Evolutionary conservation across 768 basidiomycete species (phyloP).

Genomic region (Boletus tylopilopsis): DNA sequence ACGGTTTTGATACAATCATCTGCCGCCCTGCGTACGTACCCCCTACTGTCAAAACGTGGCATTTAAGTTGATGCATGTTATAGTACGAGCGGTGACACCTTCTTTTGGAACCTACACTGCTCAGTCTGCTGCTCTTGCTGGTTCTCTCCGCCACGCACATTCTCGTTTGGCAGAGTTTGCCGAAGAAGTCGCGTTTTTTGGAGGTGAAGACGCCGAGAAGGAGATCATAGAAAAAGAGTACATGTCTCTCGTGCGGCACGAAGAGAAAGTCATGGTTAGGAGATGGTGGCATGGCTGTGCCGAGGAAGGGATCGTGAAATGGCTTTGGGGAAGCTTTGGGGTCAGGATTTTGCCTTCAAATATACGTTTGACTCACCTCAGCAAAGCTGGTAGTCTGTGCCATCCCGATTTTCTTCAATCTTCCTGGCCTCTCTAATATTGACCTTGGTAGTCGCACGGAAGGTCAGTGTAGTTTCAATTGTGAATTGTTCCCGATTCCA

Average conservation of each 20-base stretch:
- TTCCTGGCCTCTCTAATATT: slow-evolving; percentile 60
- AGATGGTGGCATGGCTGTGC: slow-evolving; percentile 88
- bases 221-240: slow-evolving; percentile 88
- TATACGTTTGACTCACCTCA: slow-evolving; percentile 7
- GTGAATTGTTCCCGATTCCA: neutral
- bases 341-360: slow-evolving; percentile 41
- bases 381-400: slow-evolving; percentile 78
- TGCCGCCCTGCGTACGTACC: slow-evolving; percentile 71
- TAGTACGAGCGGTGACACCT: slow-evolving; percentile 86
- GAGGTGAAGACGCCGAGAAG: slow-evolving; percentile 88
- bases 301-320: slow-evolving; percentile 96
- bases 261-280: slow-evolving; percentile 72
- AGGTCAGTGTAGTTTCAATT: slow-evolving; percentile 41
- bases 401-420: slow-evolving; percentile 87
- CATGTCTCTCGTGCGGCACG: slow-evolving; percentile 78
- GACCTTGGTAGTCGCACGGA: slow-evolving; percentile 90
- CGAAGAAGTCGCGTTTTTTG: slow-evolving; percentile 86
- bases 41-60: neutral
- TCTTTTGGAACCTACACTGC: slow-evolving; percentile 91
- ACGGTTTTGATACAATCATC: slow-evolving; percentile 83
- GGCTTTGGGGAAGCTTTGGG: slow-evolving; percentile 94
- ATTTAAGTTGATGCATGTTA: neutral
- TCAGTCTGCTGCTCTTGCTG: slow-evolving; percentile 81
- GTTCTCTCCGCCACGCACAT: slow-evolving; percentile 87
- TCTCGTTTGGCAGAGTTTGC: slow-evolving; percentile 86